These are phyloP conservation scores for Stephanodiscus minutulus DNA, from an alignment of 108 stramenopile species.

Conservation along the genomic window DNA sequence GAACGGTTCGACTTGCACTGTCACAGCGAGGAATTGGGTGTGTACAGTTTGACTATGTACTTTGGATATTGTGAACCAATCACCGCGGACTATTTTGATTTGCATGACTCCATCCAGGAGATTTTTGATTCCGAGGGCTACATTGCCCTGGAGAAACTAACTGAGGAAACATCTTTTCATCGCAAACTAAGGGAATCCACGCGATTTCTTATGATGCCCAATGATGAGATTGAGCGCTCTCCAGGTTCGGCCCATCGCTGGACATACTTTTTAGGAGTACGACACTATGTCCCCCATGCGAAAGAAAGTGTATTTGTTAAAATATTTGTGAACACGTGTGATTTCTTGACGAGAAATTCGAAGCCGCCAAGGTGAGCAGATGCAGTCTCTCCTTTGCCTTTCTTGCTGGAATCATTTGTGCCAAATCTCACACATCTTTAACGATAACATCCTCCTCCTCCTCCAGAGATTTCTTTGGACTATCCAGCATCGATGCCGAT, in stretches of 20 bases:
- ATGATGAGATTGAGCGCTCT: neutral
- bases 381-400: neutral
- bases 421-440: too few species aligned
- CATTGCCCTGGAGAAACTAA: neutral
- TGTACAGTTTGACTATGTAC: constrained; percentile 3
- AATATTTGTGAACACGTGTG: neutral
- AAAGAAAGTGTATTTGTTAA: neutral
- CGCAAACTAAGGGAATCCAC: neutral
- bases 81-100: neutral
- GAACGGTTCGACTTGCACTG: constrained; percentile 1
- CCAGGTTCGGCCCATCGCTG: neutral
- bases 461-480: neutral
- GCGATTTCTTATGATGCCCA: neutral
- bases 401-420: too few species aligned
- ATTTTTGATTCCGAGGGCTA: constrained; percentile 6
- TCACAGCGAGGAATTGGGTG: constrained; percentile 1
- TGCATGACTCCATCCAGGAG: neutral
- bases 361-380: neutral
- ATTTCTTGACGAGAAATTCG: neutral
- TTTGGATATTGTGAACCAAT: constrained; percentile 6
- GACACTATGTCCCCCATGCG: neutral
- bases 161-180: neutral
- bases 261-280: neutral
- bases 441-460: too few species aligned
- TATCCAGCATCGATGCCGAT: neutral